Base-by-base conservation (phyloP, 768 basidiomycete species). In the Postia placenta region DNA sequence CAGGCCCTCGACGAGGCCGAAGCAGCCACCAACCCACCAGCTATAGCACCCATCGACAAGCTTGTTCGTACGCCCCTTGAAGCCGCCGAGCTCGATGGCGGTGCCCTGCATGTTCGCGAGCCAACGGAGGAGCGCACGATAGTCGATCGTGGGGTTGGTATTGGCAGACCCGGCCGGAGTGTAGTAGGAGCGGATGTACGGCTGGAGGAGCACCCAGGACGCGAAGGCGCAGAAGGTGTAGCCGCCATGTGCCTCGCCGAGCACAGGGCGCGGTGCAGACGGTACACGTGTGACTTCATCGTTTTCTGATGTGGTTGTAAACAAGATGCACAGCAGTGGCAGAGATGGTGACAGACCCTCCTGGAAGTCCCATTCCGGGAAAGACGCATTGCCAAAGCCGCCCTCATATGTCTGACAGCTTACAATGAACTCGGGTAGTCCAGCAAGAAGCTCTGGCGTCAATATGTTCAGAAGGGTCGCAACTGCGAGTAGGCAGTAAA, bases 31-130 rank as follows among this genome's bases (percentile, higher is more conserved):
- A 20, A 92, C 89, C 96, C 95, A 99, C 96, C 96, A 99, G n/a
- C 87, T 85, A 66, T 99, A 99, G 66, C 96, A 99, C 3, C 95
- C 96, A 59, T 99, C 96, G 0, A 99, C 95, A n/a, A 99, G 77
- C 65, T 99, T 99, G 64, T 98, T 99, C 55, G 92, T 91, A 46
- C 96, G 73, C 0, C 96, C 96, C 48, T 76, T 78, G 68, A 99
- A 98, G 2, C 96, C 96, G 2, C 93, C 95, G 7, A 92, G 73
- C 61, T 98, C 95, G 11, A 78, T 74, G 37, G 83, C 83, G 1
- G 69, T 66, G 0, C 92, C 93, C 62, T 98, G 95, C 83, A 96
- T 86, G 38, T 83, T 73, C 3, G 79, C 82, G 2, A 86, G 74
- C 93, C 93, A 98, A 4, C 94, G 70, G 30, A 90, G 59, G 9